Base-by-base conservation (phyloP, 169 alveolate species). In the Plasmodium gallinaceum region DNA sequence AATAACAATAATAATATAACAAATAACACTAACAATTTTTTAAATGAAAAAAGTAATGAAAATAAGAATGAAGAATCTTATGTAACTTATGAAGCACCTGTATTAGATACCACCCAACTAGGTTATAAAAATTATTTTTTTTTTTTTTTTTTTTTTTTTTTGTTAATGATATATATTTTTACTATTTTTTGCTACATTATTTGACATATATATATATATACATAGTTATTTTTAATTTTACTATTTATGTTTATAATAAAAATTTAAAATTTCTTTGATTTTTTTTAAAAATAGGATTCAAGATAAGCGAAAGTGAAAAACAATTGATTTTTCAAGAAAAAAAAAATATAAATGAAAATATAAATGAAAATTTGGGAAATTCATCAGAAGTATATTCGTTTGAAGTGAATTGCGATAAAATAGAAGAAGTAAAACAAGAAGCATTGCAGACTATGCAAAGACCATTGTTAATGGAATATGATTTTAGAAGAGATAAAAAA, bases 401-500 rank as follows among this genome's bases (percentile, higher is more conserved):
- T 71, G 98, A 97, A 92, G 97, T 98, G 52, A 76, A 94, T 42
- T 94, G 95, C 24, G 97, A 96, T 45, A 95, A 94, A 54, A 96
- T 96, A 48, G 98, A 96, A 22, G 93, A 89, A 64, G 98, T 98
- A 22, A 97, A 96, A 92, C 92, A 96, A 74, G 97, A 94, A 58
- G 98, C 99, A 51, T 92, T 95, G 48, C 95, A 88, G 69, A 88
- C 94, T 54, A 94, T 96, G 97, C 96, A 95, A 54, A 94, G 97
- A 37, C 99, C 99, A 10, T 91, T 99, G 86, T 93, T 98, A 66
- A 98, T 98, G 96, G 99, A 99, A 93, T 99, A 98, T 93, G 99
- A 98, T 88, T 99, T 98, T 76, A 92, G 98, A 62, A 95, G 96
- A 74, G 99, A 99, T 88, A 75, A 93, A 43, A 94, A 92, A 54